Evolutionary conservation across 2,329 filamentous ascomycete species (phyloP).

Genomic region (Chrysosporium keratinophilum): DNA sequence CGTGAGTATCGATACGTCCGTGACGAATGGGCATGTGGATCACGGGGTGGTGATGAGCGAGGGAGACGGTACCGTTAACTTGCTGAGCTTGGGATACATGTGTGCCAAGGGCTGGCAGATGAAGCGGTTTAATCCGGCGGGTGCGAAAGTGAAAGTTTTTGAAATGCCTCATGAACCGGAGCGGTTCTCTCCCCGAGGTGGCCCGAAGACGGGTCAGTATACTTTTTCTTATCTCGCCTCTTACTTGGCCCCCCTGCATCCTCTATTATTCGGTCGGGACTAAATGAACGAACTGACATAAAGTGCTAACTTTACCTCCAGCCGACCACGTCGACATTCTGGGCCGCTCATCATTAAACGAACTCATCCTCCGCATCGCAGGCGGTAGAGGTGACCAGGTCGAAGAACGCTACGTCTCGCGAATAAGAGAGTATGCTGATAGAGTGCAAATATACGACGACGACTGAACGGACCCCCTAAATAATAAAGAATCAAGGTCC

Average conservation of each 20-base stretch:
- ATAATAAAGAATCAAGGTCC: neutral
- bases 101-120: slow-evolving; percentile 91
- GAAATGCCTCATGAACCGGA: slow-evolving; percentile 98
- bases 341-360: slow-evolving; percentile 77
- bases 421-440: slow-evolving; percentile 71
- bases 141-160: slow-evolving; percentile 67
- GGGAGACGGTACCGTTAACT: slow-evolving; percentile 87
- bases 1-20: slow-evolving; percentile 45
- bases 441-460: slow-evolving; percentile 76
- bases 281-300: neutral
- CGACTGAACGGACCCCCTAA: slow-evolving; percentile 32
- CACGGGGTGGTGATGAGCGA: slow-evolving; percentile 93
- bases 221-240: neutral
- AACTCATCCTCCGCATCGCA: slow-evolving; percentile 75
- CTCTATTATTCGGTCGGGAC: neutral
- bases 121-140: slow-evolving; percentile 84
- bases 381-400: slow-evolving; percentile 76
- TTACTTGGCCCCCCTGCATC: neutral
- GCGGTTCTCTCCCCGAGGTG: slow-evolving; percentile 70
- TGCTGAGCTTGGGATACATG: slow-evolving; percentile 93
- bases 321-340: slow-evolving; percentile 96
- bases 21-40: slow-evolving; percentile 47
- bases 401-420: slow-evolving; percentile 64
- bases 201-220: slow-evolving; percentile 50
- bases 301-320: slow-evolving; percentile 27